Evolutionary conservation across 2,329 filamentous ascomycete genomes (phyloP).

Genomic region (Zymoseptoria crescenta): DNA sequence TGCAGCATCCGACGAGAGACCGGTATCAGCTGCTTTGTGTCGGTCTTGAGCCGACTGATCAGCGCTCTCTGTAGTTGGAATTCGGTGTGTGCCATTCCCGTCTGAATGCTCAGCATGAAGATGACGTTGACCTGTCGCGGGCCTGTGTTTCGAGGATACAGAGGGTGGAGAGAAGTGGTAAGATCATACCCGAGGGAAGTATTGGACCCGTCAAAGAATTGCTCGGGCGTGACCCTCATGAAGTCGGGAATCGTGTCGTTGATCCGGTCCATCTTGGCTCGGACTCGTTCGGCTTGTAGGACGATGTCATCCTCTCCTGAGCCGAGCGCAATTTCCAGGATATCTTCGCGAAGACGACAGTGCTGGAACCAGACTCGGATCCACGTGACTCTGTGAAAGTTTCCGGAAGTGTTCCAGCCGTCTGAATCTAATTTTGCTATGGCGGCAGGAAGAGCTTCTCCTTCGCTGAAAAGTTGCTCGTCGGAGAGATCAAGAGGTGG

Average conservation of each 20-base stretch:
- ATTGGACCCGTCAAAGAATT: slow-evolving; percentile 17
- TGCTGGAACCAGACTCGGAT: slow-evolving; percentile 42
- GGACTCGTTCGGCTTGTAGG: slow-evolving; percentile 32
- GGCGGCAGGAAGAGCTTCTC: slow-evolving; percentile 33
- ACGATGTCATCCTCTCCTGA: slow-evolving; percentile 32
- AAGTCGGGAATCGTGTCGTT: slow-evolving; percentile 28
- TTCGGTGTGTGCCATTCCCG: slow-evolving; percentile 46
- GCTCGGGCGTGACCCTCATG: slow-evolving; percentile 24
- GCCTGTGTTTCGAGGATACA: slow-evolving; percentile 1
- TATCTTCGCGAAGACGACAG: slow-evolving; percentile 48
- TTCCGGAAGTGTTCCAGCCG: slow-evolving; percentile 46
- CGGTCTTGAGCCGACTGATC: slow-evolving; percentile 35
- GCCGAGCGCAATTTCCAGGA: slow-evolving; percentile 50
- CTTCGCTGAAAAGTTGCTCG: slow-evolving; percentile 40
- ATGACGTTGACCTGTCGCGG: slow-evolving; percentile 35
- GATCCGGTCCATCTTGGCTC: slow-evolving; percentile 34
- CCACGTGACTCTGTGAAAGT: slow-evolving; percentile 40
- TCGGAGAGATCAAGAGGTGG: slow-evolving; percentile 49
- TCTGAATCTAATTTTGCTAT: slow-evolving; percentile 38
- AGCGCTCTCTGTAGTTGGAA: slow-evolving; percentile 53
- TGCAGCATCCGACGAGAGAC: slow-evolving; percentile 33
- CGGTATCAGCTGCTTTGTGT: slow-evolving; percentile 31
- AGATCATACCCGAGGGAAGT: neutral
- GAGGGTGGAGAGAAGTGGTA: neutral
- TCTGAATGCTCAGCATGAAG: slow-evolving; percentile 33